phyloP scores from a whole-genome alignment of 495 filamentous ascomycete species.

The Penicillium crystallinum region DNA sequence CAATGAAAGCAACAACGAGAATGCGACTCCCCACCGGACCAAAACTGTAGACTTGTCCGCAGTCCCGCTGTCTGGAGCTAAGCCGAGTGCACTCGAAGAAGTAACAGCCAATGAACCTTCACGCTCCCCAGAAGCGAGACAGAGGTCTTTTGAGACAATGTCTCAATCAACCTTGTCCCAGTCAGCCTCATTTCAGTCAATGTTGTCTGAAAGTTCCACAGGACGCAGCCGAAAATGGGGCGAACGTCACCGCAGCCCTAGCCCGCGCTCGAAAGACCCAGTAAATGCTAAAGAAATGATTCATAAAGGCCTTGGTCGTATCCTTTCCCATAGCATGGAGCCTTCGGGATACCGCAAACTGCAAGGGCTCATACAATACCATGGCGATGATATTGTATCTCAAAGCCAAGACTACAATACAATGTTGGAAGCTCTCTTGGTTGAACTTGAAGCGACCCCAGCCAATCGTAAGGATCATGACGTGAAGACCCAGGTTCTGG shows the following conservation, averaged over 20 bases:
- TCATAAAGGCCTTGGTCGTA: conserved; percentile 68
- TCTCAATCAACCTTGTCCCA: conserved; percentile 4
- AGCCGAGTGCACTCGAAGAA: conserved; percentile 25
- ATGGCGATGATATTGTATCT: conserved; percentile 49
- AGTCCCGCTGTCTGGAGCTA: conserved; percentile 16
- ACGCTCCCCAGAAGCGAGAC: conserved; percentile 8
- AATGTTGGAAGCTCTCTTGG: conserved; percentile 67
- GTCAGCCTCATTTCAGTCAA: conserved; percentile 2
- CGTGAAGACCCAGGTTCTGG: conserved; percentile 76
- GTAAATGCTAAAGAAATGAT: conserved; percentile 54
- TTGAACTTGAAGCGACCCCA: conserved; percentile 61
- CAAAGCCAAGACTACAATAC: conserved; percentile 59
- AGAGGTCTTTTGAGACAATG: conserved; percentile 19
- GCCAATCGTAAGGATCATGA: conserved; percentile 43
- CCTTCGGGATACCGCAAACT: conserved; percentile 85
- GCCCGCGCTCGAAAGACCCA: conserved; percentile 41
- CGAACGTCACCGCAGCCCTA: conserved; percentile 30
- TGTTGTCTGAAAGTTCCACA: conserved; percentile 8
- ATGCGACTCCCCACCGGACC: conserved; percentile 12
- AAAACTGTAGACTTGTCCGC: conserved; percentile 15
- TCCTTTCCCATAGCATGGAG: conserved; percentile 67
- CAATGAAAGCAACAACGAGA: conserved; percentile 23
- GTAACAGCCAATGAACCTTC: conserved; percentile 20
- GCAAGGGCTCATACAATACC: conserved; percentile 71
- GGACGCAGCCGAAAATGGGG: conserved; percentile 25